Evolutionary conservation across 306 rosid genomes (phyloP), one percentile per base, ranked within the genome.

Genomic region (Gynostemma pentaphyllum): DNA sequence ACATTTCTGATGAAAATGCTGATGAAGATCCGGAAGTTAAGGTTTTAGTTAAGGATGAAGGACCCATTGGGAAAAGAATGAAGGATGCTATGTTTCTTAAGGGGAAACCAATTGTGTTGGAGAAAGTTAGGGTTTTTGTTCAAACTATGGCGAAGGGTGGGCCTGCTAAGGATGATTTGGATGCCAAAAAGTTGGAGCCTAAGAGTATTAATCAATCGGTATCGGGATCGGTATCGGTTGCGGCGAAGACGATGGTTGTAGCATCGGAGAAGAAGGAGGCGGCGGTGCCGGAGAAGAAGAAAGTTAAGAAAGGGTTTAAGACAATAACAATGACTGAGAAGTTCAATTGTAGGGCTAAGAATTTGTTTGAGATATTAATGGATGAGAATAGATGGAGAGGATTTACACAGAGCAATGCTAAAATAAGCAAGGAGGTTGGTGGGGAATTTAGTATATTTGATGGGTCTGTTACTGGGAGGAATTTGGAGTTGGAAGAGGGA

Each of bases 321-420:
- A 81, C 80, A 5, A 86, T 92, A 51, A 75, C 62, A 18, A 12
- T 92, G 89, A 92, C 86, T 0, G 99, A 92, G 88, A 92, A 74
- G 83, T 92, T 92, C 9, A 88, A 82, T 73, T 92, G 99, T 61
- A 75, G 94, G 62, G 95, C 97, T 11, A 71, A 67, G 47, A 73
- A 82, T 75, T 19, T 92, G 75, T 92, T 36, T 74, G 99, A 92
- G 84, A 92, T 92, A 67, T 55, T 92, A 82, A 79, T 92, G 95
- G 99, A 92, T 69, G 99, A 92, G 70, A 92, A 92, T 65, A 81
- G 97, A 66, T 92, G 99, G 99, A 88, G 81, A 68, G 99, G 99
- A 7, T 88, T 92, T 28, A 86, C 94, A 5, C 95, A 83, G 80
- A 92, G 99, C 57, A 81, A 84, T 84, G 94, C 99, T 0, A 86